A percentile compares a stretch with the other conserved stretches of the same genome.
These are phyloP conservation scores for Picea glauca DNA, from an alignment of 75 land plant species.

Conservation along the genomic window DNA sequence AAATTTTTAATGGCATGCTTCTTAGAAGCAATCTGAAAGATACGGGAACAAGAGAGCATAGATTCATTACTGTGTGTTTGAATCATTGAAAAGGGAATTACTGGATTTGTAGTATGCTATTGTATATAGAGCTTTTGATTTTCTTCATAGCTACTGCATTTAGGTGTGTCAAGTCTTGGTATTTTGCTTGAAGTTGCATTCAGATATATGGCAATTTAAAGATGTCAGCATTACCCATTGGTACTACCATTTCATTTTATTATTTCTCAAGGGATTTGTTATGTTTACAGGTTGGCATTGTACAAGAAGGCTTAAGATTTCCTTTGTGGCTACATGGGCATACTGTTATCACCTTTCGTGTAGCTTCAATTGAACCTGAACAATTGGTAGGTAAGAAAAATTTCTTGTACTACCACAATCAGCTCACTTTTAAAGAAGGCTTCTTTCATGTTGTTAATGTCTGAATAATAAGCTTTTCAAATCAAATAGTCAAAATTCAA, in stretches of 20 bases:
- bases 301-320: constrained; percentile 82
- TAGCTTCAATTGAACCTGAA: constrained; percentile 67
- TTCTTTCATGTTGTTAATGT: background rate
- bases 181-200: background rate
- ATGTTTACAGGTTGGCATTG: constrained; percentile 73
- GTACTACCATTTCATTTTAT: background rate
- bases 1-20: background rate
- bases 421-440: background rate
- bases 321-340: constrained; percentile 91
- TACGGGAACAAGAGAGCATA: background rate
- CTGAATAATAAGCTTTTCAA: background rate
- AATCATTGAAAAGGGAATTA: background rate
- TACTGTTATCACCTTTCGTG: constrained; percentile 58
- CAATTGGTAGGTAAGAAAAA: constrained; percentile 56
- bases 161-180: constrained; percentile 4
- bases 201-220: background rate
- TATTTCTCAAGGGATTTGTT: background rate
- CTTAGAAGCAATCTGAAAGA: background rate
- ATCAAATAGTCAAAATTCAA: background rate
- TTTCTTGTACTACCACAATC: background rate
- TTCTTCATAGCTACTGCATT: background rate
- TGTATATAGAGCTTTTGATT: background rate
- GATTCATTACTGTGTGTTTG: background rate
- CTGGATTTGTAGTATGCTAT: background rate
- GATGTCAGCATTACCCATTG: background rate